A percentile compares a stretch with the other conserved stretches of the same genome.
These are phyloP conservation scores for Trichoderma atrobrunneum DNA, from an alignment of 2,329 filamentous ascomycete species.

Conservation along the genomic window DNA sequence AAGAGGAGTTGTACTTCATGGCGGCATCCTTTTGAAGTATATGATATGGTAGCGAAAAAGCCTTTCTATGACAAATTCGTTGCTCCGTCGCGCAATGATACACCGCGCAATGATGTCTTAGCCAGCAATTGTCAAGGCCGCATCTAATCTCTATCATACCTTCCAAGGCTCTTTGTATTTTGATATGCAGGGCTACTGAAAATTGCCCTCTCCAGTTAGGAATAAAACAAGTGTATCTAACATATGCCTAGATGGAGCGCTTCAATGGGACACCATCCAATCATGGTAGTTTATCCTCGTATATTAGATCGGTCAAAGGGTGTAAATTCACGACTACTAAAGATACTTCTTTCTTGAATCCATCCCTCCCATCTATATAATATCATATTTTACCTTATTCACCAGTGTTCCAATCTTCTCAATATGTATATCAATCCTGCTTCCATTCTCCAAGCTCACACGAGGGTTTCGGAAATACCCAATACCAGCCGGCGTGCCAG, in stretches of 20 bases:
- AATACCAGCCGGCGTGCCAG: conserved; percentile 41
- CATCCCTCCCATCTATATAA: neutral
- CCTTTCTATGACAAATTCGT: neutral
- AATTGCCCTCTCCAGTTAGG: too few species aligned
- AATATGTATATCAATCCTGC: conserved; percentile 37
- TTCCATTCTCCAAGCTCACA: conserved; percentile 34
- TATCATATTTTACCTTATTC: neutral
- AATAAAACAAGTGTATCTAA: neutral
- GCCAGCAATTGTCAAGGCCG: neutral
- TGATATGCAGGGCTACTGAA: too few species aligned
- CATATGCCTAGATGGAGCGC: neutral
- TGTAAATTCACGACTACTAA: too few species aligned
- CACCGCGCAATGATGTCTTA: neutral
- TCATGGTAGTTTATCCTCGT: neutral
- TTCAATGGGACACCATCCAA: neutral
- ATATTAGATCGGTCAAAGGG: neutral
- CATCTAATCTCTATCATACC: neutral
- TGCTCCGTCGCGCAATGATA: neutral
- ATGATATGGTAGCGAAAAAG: neutral
- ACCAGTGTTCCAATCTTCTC: conserved; percentile 26
- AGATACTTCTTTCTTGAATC: too few species aligned
- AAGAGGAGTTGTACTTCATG: neutral
- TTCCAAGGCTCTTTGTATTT: neutral
- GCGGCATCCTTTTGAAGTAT: neutral
- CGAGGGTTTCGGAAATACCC: conserved; percentile 34